Evolutionary conservation across 1,284 basidiomycete species (phyloP), one percentile per base, ranked within the genome.

Genomic region (Xerocomus subilludens): DNA sequence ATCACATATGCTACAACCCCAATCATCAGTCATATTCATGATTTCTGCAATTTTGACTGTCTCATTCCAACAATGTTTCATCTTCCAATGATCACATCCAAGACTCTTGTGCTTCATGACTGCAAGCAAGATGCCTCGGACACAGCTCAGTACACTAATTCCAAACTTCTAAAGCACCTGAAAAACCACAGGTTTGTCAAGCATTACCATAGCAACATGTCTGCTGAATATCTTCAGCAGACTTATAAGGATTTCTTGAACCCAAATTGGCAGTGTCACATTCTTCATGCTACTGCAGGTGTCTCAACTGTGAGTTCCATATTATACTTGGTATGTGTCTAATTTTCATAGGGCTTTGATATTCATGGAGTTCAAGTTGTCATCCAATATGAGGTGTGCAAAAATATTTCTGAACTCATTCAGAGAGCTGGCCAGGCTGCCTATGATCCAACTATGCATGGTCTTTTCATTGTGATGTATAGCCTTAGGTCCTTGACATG

Each of bases 1-100:
- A 78, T 77, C 32, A 69, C 53, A 11, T 77, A 77, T 51, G 70
- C 71, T 1, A 70, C 63, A 2, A 47, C 6, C 1, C 67, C 70
- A 23, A 42, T 42, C 38, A 42, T 42, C 38, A 18, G 38, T 18
- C 38, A 42, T 18, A 9, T 42, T 42, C 38, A 18, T 42, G 38
- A 42, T 42, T 42, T 42, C 18, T 18, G 38, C 9, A 42, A 42
- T 42, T 18, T 42, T 18, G 38, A 42, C 38, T 10, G 9, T 18
- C 38, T 42, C 38, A 42, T 42, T 42, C 18, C 38, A 42, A 18
- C 18, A 42, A 42, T 18, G 9, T 42, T 42, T 42, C 38, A 42
- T 42, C 38, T 18, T 18, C 38, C 38, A 18, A 42, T 42, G 38
- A 42, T 10, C 18, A 42, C 18, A 42, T 18, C 38, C 10, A 42